Conservation (phyloP, 768 basidiomycete genomes). For the Crepidotus variabilis region DNA sequence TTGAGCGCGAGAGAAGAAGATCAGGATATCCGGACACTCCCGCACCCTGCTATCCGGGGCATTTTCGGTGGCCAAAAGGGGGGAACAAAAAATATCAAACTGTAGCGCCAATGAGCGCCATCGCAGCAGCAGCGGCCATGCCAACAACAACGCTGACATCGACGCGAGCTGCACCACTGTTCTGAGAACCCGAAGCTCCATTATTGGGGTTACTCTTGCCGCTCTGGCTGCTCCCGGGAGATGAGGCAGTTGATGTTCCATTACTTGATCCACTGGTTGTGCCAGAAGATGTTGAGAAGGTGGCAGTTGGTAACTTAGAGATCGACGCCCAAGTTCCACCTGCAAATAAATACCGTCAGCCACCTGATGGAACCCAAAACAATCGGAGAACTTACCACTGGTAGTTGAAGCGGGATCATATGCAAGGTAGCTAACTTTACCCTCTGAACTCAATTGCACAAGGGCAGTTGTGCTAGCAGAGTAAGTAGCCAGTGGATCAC, state of each 20-base stretch:
- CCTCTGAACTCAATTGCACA: conserved; percentile 20
- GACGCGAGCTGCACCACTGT: not conserved
- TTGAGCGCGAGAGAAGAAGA: too few relatives aligned
- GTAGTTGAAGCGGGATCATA: conserved; percentile 20
- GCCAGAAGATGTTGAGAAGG: not conserved
- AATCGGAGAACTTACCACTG: conserved; percentile 12
- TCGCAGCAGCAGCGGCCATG: not conserved
- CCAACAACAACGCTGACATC: not conserved
- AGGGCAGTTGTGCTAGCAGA: conserved; percentile 21
- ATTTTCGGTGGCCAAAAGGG: not conserved
- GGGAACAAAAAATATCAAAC: not conserved
- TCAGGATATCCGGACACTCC: too few relatives aligned
- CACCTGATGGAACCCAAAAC: not conserved
- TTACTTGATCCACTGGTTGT: not conserved
- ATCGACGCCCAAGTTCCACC: conserved; percentile 17
- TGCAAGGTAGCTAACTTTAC: conserved; percentile 19
- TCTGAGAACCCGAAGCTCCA: not conserved
- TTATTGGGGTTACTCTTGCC: not conserved
- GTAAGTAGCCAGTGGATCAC: conserved; percentile 19
- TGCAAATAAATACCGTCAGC: not conserved
- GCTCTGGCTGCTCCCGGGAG: not conserved
- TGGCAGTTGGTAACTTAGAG: conserved; percentile 13
- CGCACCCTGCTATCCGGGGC: too few relatives aligned
- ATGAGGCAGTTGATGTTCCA: not conserved
- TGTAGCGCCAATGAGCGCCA: not conserved